phyloP scores from a whole-genome alignment of 2,329 filamentous ascomycete species.

The Stagonosporopsis tanaceti region DNA sequence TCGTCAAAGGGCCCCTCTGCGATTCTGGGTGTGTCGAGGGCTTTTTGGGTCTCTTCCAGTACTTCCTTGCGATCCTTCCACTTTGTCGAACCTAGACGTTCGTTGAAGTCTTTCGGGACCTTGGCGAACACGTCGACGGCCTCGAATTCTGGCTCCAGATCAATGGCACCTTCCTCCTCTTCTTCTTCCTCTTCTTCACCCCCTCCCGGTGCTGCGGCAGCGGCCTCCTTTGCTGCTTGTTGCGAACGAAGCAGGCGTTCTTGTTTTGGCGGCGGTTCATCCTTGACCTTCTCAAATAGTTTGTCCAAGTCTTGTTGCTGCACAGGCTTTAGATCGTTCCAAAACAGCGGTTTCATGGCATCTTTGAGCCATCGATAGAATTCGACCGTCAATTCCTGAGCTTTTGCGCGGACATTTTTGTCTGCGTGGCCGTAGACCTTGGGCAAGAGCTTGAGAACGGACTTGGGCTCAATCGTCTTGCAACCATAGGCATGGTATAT shows the following conservation, averaged over 20 bases:
- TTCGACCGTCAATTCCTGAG: slow-evolving; percentile 89
- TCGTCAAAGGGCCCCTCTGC: slow-evolving; percentile 91
- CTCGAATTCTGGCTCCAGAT: slow-evolving; percentile 71
- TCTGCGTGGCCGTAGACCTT: slow-evolving; percentile 96
- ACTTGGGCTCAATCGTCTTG: slow-evolving; percentile 92
- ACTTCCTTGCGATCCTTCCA: slow-evolving; percentile 99
- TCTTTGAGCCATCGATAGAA: slow-evolving; percentile 97
- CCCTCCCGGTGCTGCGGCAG: slow-evolving; percentile 66
- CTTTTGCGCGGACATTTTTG: slow-evolving; percentile 96
- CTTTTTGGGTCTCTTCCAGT: slow-evolving; percentile 78
- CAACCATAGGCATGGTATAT: slow-evolving; percentile 95
- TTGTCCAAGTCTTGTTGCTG: slow-evolving; percentile 95
- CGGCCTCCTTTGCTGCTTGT: slow-evolving; percentile 80
- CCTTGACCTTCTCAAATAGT: slow-evolving; percentile 91
- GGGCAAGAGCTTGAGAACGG: slow-evolving; percentile 84
- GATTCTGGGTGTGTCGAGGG: slow-evolving; percentile 85
- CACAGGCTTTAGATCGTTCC: slow-evolving; percentile 92
- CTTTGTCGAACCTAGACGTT: slow-evolving; percentile 86
- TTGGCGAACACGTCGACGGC: slow-evolving; percentile 86
- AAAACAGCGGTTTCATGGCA: slow-evolving; percentile 98
- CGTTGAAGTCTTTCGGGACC: slow-evolving; percentile 81
- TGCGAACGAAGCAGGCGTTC: slow-evolving; percentile 88
- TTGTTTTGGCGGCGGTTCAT: slow-evolving; percentile 86
- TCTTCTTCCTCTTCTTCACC: slow-evolving; percentile 55
- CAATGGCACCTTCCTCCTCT: slow-evolving; percentile 75